Evolutionary conservation across 176 grass and related monocot genomes (phyloP).

Genomic region (Aegilops sharonensis): DNA sequence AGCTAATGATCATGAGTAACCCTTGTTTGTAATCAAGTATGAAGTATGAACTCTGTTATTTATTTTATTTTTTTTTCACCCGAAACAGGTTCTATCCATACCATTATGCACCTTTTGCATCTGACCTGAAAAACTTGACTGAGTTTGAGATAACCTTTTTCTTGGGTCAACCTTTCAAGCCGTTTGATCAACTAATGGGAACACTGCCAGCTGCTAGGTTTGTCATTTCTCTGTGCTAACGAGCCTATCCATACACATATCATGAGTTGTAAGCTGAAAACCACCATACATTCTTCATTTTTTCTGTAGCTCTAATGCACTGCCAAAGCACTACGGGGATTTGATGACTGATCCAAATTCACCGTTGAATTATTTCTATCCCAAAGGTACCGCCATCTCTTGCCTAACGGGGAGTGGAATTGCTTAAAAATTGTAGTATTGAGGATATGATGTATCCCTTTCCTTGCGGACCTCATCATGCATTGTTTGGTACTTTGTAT

Average conservation of each 20-base stretch:
- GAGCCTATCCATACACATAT: slow-evolving; percentile 11
- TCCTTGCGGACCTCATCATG: neutral
- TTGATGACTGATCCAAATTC: slow-evolving; percentile 83
- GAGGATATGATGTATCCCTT: neutral
- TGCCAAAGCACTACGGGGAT: slow-evolving; percentile 79
- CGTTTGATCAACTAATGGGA: slow-evolving; percentile 99
- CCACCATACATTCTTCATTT: slow-evolving; percentile 34
- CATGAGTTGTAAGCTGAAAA: slow-evolving; percentile 28
- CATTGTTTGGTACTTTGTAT: slow-evolving; percentile 5
- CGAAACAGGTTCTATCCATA: slow-evolving; percentile 90
- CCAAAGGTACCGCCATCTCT: slow-evolving; percentile 59
- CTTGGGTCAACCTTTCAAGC: slow-evolving; percentile 99
- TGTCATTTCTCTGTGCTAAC: slow-evolving; percentile 31
- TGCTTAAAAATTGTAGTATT: neutral
- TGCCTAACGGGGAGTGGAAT: neutral
- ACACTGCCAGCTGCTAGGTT: slow-evolving; percentile 96
- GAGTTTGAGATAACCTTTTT: slow-evolving; percentile 99
- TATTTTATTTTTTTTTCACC: neutral
- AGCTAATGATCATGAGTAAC: slow-evolving; percentile 15
- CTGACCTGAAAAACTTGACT: slow-evolving; percentile 78
- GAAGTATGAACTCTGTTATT: neutral
- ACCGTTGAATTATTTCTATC: slow-evolving; percentile 86
- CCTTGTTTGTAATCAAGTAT: slow-evolving; percentile 16
- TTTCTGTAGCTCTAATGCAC: slow-evolving; percentile 75
- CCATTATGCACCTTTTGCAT: slow-evolving; percentile 98